Evolutionary conservation across 2,329 filamentous ascomycete genomes (phyloP), one percentile per base, ranked within the genome.

Genomic region (Neopestalotiopsis clavispora): DNA sequence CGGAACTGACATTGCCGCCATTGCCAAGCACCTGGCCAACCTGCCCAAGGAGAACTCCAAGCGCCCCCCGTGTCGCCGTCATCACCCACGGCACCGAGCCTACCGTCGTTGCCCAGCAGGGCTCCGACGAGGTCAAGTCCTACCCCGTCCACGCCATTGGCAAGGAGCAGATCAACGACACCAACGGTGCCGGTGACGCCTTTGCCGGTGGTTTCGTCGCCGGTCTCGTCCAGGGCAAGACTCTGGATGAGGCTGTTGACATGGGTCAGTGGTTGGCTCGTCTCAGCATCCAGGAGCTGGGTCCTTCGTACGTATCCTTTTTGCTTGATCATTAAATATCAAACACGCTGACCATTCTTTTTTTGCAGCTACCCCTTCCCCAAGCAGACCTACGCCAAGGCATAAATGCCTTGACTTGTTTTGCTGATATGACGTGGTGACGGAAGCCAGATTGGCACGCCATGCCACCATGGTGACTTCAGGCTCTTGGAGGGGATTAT

Each of bases 191-290:
- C 71, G 96, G 94, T 80, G 96, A 99, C 80, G 95, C 96, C 66
- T 99, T 99, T 78, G 95, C 96, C 69, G 96, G 94, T 78, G 96
- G 96, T 72, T 94, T 99, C 84, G 87, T 94, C 68, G 96, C 96
- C 66, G 96, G 95, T 78, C 86, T 98, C 72, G 91, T 97, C 71
- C 87, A 95, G 82, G 94, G 92, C 81, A 93, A 96, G 85, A 80
- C 89, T 67, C 87, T 99, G 65, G 91, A 92, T 76, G 89, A 91
- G 74, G 88, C 88, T 77, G 88, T 99, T 75, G 93, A 98, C 81
- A 93, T 96, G 88, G 96, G 96, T 73, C 95, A 98, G 84, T 99
- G 96, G 96, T 89, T 99, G 74, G 96, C 96, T 64, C 92, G 92
- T 78, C 86, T 97, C 77, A 96, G 94, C 87, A 95, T 99, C 81